Percentiles rank a stretch among this genome's conserved stretches.
These are phyloP conservation scores for Gossypium davidsonii DNA, from an alignment of 441 rosid genomes.

Conservation along the genomic window DNA sequence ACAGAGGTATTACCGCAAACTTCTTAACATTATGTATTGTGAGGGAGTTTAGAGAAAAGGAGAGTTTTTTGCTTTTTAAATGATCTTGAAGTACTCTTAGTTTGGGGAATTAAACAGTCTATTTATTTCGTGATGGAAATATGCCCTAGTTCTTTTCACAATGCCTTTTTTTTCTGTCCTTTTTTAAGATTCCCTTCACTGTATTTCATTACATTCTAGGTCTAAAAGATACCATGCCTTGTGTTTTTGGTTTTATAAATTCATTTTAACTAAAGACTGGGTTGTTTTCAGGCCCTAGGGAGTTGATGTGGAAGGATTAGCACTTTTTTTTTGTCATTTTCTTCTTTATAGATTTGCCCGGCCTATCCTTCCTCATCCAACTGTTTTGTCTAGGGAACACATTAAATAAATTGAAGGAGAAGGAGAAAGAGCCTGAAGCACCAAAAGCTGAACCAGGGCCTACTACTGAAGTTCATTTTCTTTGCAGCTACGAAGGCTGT, in stretches of 20 bases:
- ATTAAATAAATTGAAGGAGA: constrained; percentile 58
- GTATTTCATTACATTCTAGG: neutral
- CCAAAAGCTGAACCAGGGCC: constrained; percentile 93
- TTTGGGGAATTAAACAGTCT: neutral
- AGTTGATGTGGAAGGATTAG: neutral
- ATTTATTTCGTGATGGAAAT: neutral
- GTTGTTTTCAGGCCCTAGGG: neutral
- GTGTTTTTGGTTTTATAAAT: neutral
- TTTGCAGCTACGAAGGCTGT: constrained; percentile 90
- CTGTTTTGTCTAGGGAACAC: constrained; percentile 41
- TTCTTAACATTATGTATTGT: neutral
- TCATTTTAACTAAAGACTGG: neutral
- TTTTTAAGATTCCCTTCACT: neutral
- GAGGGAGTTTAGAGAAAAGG: neutral
- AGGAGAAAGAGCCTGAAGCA: constrained; percentile 53
- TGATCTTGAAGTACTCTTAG: neutral
- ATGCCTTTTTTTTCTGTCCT: neutral
- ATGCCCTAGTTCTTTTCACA: neutral
- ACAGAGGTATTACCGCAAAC: neutral
- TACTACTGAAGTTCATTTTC: constrained; percentile 85
- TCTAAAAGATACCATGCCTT: neutral
- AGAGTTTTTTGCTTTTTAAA: neutral
- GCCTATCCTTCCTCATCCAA: neutral
- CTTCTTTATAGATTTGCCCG: neutral
- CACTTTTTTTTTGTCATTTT: neutral